A percentile compares a stretch with the other conserved stretches of the same genome.
phyloP scores from a whole-genome alignment of 73 alveolate genomes.

The Symbiodinium pilosum region DNA sequence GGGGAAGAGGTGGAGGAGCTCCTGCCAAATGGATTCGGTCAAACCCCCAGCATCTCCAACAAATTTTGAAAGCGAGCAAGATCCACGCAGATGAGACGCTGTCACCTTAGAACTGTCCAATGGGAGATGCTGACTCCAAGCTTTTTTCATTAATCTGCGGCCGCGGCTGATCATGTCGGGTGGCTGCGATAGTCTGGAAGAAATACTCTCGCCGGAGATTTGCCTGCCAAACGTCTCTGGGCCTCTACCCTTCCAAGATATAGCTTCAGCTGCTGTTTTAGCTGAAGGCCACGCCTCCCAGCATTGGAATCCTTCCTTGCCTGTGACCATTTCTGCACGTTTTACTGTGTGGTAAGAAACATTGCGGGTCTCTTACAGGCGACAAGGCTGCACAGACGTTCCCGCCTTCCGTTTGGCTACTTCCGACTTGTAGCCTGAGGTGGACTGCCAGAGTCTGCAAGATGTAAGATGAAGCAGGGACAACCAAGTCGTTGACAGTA shows the following conservation, averaged over 20 bases:
- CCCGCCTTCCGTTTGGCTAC: conserved; percentile 70
- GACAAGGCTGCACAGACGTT: neutral
- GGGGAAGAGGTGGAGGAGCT: neutral
- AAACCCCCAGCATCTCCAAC: too few species aligned
- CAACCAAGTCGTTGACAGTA: conserved; percentile 10
- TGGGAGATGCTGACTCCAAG: neutral
- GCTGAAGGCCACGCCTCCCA: too few species aligned
- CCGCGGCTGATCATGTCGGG: neutral
- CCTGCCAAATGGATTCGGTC: neutral
- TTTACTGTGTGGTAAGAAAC: too few species aligned
- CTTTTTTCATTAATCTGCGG: neutral
- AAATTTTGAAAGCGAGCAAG: neutral
- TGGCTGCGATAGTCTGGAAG: too few species aligned
- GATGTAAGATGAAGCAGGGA: too few species aligned
- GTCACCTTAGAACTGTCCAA: neutral
- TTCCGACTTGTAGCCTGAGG: conserved; percentile 73
- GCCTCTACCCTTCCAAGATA: too few species aligned
- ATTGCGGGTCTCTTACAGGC: too few species aligned
- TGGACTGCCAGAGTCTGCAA: neutral
- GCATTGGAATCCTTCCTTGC: too few species aligned
- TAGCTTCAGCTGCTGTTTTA: too few species aligned
- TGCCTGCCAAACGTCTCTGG: neutral
- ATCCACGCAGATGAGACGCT: neutral
- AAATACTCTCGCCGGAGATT: neutral
- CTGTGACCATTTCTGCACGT: too few species aligned